Evolutionary conservation across 2,329 filamentous ascomycete species (phyloP).

Genomic region (Pestalotiopsis sp.): DNA sequence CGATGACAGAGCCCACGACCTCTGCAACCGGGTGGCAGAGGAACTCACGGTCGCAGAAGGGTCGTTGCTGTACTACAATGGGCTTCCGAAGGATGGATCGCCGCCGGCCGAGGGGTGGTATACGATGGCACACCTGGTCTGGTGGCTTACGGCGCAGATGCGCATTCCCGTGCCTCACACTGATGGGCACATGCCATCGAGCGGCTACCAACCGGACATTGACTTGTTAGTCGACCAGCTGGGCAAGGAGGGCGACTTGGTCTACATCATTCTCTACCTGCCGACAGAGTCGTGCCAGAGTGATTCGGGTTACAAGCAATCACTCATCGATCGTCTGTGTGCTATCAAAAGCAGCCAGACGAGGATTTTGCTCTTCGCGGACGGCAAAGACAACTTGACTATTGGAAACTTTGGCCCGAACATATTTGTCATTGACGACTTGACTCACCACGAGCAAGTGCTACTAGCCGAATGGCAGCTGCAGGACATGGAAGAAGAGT

Average conservation of each 20-base stretch:
- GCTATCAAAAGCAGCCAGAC: background rate
- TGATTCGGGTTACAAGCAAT: background rate
- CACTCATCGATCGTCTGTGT: background rate
- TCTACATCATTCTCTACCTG: constrained; percentile 4
- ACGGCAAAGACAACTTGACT: background rate
- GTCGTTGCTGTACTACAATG: constrained; percentile 8
- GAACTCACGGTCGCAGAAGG: background rate
- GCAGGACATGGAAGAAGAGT: background rate
- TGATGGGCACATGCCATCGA: constrained; percentile 5
- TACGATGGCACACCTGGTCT: constrained; percentile 1
- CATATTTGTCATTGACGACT: background rate
- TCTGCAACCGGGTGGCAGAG: constrained; percentile 4
- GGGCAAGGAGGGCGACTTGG: background rate
- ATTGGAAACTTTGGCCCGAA: background rate
- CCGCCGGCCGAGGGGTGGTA: constrained; percentile 1
- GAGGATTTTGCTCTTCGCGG: background rate
- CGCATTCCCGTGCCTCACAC: background rate
- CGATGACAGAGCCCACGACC: background rate
- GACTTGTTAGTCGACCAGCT: background rate
- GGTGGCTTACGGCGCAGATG: constrained; percentile 7
- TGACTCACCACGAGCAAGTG: background rate
- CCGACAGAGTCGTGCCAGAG: background rate
- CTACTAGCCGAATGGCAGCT: background rate
- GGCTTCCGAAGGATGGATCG: background rate
- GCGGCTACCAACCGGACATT: constrained; percentile 1